phyloP scores from a whole-genome alignment of 192 early-diverging fungal species.

The Umbelopsis vinacea region DNA sequence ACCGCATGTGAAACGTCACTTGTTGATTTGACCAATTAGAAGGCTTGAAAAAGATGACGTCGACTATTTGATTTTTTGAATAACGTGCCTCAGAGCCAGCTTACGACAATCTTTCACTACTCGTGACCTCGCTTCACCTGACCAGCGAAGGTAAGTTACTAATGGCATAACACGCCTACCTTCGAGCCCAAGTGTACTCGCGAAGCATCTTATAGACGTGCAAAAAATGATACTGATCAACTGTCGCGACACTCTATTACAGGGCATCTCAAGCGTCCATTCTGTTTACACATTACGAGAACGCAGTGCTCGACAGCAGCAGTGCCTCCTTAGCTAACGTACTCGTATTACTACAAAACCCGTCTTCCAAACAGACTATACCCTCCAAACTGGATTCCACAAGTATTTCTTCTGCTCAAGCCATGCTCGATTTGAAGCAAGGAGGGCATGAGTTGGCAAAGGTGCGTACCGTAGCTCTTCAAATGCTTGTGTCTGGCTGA shows the following conservation, averaged over 20 bases:
- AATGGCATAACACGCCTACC: background rate
- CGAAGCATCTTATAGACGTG: background rate
- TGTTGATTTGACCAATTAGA: background rate
- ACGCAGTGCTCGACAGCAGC: conserved; percentile 22
- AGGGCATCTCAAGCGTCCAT: conserved; percentile 13
- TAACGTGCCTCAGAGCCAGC: background rate
- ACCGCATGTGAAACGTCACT: conserved; percentile 17
- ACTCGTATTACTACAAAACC: conserved; percentile 15
- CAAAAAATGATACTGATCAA: background rate
- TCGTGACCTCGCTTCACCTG: conserved; percentile 25
- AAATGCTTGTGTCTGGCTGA: background rate
- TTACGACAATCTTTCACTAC: conserved; percentile 22
- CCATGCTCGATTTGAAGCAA: conserved; percentile 24
- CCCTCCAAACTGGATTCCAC: conserved; percentile 22
- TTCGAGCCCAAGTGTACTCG: background rate
- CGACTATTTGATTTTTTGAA: conserved; percentile 8
- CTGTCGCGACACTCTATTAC: background rate
- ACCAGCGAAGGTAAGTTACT: conserved; percentile 10
- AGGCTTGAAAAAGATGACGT: background rate
- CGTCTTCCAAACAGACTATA: conserved; percentile 7
- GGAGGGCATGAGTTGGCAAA: conserved; percentile 19
- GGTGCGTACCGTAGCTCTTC: background rate
- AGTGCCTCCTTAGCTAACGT: conserved; percentile 21
- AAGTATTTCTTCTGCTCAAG: conserved; percentile 21
- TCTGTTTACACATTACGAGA: conserved; percentile 23